These are phyloP conservation scores for Vigna unguiculata DNA, from an alignment of 306 rosid genomes.

Conservation along the genomic window DNA sequence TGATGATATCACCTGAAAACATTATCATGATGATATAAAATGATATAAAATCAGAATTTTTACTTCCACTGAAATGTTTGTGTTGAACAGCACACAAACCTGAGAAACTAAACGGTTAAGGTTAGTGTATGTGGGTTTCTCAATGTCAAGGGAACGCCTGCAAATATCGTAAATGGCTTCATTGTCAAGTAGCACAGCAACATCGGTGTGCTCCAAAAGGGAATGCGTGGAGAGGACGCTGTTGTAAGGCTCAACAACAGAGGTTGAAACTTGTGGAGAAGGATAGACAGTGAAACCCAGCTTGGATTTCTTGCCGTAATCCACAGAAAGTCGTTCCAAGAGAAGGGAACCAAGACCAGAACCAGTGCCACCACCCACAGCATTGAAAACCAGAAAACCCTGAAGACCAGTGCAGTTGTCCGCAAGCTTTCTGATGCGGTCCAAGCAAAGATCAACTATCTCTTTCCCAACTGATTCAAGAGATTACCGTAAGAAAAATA, in stretches of 20 bases:
- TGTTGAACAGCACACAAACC: conserved; percentile 41
- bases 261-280: conserved; percentile 83
- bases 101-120: conserved; percentile 83
- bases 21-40: background rate
- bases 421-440: conserved; percentile 80
- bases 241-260: conserved; percentile 89
- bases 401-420: conserved; percentile 91
- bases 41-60: too few species aligned
- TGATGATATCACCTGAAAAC: conserved; percentile 72
- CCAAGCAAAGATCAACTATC: conserved; percentile 83
- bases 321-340: conserved; percentile 78
- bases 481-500: background rate
- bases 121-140: conserved; percentile 84
- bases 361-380: conserved; percentile 90
- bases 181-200: conserved; percentile 78
- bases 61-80: too few species aligned
- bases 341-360: conserved; percentile 88
- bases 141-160: conserved; percentile 87
- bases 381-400: conserved; percentile 84
- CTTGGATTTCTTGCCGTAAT: conserved; percentile 85
- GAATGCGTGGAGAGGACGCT: conserved; percentile 88
- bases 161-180: conserved; percentile 86
- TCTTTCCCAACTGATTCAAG: conserved; percentile 77
- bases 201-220: conserved; percentile 83
- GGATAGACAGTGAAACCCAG: conserved; percentile 87